Base-by-base conservation (phyloP, 345 rosid genomes). In the Excoecaria agallocha region DNA sequence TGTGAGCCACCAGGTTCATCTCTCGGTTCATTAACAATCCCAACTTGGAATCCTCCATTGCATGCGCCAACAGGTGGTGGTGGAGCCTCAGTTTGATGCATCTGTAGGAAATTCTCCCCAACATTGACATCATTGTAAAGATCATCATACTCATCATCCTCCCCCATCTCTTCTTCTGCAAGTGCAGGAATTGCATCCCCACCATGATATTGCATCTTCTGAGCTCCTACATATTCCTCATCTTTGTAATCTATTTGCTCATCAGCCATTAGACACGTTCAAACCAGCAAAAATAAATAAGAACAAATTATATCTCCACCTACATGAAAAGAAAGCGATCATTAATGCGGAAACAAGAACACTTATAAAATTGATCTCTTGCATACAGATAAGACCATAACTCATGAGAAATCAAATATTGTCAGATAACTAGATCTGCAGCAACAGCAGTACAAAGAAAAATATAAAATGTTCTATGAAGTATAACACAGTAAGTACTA, bases 131-230 rank as follows among this genome's bases (percentile, higher is more conserved):
- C 94, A 66, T 87, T 90, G 65, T 92, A 90, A 20, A 90, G 82
- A 82, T 92, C 96, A 70, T 92, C 93, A 17, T 88, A 92, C 68
- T 92, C 97, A 22, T 90, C 97, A 5, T 90, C 97, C 46, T 86
- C 82, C 57, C 77, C 91, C 55, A 88, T 59, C 70, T 90, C 97
- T 79, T 86, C 97, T 80, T 92, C 97, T 5, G 89, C 91, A 72
- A 92, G 81, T 45, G 97, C 95, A 81, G 97, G 91, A 64, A 92
- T 92, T 46, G 97, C 86, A 70, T 91, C 97, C 67, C 87, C 82
- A 66, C 91, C 93, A 69, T 90, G 97, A 81, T 84, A 87, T 59
- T 80, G 85, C 74, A 80, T 75, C 89, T 89, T 89, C 69, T 82
- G 78, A 68, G 45, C 54, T 46, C 86, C 87, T 74, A 86, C 93